Conservation (phyloP, 805 yeast genomes). For the Hanseniaspora lindneri region DNA sequence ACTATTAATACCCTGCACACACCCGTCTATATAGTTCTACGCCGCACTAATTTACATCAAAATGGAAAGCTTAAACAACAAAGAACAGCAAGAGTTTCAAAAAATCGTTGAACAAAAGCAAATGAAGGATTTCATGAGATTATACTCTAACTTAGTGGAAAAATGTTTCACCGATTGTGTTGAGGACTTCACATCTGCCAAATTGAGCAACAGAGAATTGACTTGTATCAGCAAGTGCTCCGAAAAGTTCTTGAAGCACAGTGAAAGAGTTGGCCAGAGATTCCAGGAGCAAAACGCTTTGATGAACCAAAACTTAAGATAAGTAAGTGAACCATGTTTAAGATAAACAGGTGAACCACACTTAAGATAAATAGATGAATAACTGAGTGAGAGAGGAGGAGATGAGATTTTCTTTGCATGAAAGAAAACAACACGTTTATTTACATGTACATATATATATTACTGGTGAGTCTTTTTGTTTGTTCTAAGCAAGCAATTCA, state of each 20-base stretch:
- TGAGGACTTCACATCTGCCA: constrained; percentile 90
- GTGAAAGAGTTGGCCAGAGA: constrained; percentile 96
- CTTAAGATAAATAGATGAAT: too few species aligned
- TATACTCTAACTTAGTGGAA: constrained; percentile 87
- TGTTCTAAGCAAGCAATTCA: neutral
- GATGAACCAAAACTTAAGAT: constrained; percentile 57
- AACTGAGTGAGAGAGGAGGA: too few species aligned
- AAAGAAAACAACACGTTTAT: too few species aligned
- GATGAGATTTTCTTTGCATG: too few species aligned
- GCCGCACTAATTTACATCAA: too few species aligned
- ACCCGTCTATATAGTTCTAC: too few species aligned
- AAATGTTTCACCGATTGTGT: constrained; percentile 97
- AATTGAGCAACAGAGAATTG: constrained; percentile 73
- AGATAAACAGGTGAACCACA: too few species aligned
- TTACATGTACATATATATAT: constrained; percentile 8
- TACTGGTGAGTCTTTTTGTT: neutral
- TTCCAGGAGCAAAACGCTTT: constrained; percentile 94
- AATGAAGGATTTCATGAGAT: constrained; percentile 97
- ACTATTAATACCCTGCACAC: too few species aligned
- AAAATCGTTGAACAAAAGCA: constrained; percentile 92
- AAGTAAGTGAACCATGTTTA: too few species aligned
- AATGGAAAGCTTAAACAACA: constrained; percentile 90
- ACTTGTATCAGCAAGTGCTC: constrained; percentile 83
- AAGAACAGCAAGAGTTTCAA: constrained; percentile 95
- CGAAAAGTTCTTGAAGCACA: constrained; percentile 93